A percentile compares a stretch with the other conserved stretches of the same genome.
Evolutionary conservation across 805 yeast species (phyloP).

Genomic region (Suhomyces tanzawaensis): DNA sequence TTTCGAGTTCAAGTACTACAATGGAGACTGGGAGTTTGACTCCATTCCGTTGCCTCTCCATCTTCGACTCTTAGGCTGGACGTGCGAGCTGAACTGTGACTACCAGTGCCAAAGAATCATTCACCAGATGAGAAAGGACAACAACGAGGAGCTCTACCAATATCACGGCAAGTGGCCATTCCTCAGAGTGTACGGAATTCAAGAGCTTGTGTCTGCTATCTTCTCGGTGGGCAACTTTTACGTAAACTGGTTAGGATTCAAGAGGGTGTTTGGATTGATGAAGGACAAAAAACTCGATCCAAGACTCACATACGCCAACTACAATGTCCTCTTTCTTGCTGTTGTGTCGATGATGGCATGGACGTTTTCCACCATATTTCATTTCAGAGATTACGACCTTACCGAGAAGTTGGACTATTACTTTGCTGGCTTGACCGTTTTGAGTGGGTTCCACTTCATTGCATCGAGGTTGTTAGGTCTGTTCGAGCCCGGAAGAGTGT

Average conservation of each 20-base stretch:
- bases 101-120: slow-evolving; percentile 85
- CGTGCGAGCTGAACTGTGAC: slow-evolving; percentile 68
- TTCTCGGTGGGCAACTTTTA: slow-evolving; percentile 58
- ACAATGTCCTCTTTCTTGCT: slow-evolving; percentile 48
- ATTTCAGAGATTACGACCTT: slow-evolving; percentile 71
- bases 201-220: slow-evolving; percentile 76
- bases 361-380: slow-evolving; percentile 83
- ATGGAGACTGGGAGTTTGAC: slow-evolving; percentile 35
- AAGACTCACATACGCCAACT: slow-evolving; percentile 5
- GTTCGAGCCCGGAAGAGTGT: slow-evolving; percentile 35
- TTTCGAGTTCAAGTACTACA: slow-evolving; percentile 23
- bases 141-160: slow-evolving; percentile 62
- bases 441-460: slow-evolving; percentile 74
- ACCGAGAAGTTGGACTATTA: slow-evolving; percentile 90
- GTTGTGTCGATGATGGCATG: slow-evolving; percentile 80
- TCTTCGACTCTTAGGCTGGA: slow-evolving; percentile 44
- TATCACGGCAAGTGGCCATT: slow-evolving; percentile 99
- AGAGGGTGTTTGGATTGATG: slow-evolving; percentile 7
- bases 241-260: slow-evolving; percentile 25
- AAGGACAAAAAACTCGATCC: neutral
- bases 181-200: slow-evolving; percentile 68
- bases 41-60: slow-evolving; percentile 39
- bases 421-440: slow-evolving; percentile 87
- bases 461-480: slow-evolving; percentile 58
- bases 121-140: slow-evolving; percentile 50